Percentiles rank a stretch among this genome's conserved stretches.
These are phyloP conservation scores for Penicillium cinerascens DNA, from an alignment of 495 filamentous ascomycete genomes.

Conservation along the genomic window DNA sequence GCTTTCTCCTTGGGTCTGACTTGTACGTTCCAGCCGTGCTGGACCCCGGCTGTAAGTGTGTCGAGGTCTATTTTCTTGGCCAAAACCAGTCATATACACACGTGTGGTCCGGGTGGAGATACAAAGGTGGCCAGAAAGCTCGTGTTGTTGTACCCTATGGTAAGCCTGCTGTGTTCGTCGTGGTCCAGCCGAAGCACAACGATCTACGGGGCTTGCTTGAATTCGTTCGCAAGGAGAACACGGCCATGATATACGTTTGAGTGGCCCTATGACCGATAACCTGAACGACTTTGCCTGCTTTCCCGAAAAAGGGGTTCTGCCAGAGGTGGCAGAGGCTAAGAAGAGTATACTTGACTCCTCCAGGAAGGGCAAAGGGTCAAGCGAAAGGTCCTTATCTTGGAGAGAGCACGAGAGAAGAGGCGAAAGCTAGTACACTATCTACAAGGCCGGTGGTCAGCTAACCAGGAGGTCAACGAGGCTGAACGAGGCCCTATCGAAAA, in stretches of 20 bases:
- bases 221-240: conserved; percentile 19
- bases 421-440: no score
- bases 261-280: neutral
- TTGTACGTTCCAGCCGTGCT: conserved; percentile 25
- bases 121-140: conserved; percentile 16
- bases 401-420: no score
- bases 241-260: conserved; percentile 15
- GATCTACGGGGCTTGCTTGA: conserved; percentile 18
- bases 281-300: neutral
- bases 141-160: conserved; percentile 17
- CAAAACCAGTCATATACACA: conserved; percentile 17
- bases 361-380: no score
- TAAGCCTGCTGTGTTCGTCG: conserved; percentile 24
- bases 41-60: conserved; percentile 13
- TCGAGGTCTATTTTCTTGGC: conserved; percentile 24
- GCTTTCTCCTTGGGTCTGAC: conserved; percentile 24
- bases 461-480: no score
- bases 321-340: no score
- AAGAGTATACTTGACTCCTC: no score
- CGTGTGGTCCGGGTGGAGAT: conserved; percentile 19
- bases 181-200: conserved; percentile 17
- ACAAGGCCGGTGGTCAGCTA: no score
- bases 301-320: no score
- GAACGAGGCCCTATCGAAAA: no score
- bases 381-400: no score